These are phyloP conservation scores for Hanseniaspora hatyaiensis DNA, from an alignment of 805 yeast genomes.

Conservation along the genomic window DNA sequence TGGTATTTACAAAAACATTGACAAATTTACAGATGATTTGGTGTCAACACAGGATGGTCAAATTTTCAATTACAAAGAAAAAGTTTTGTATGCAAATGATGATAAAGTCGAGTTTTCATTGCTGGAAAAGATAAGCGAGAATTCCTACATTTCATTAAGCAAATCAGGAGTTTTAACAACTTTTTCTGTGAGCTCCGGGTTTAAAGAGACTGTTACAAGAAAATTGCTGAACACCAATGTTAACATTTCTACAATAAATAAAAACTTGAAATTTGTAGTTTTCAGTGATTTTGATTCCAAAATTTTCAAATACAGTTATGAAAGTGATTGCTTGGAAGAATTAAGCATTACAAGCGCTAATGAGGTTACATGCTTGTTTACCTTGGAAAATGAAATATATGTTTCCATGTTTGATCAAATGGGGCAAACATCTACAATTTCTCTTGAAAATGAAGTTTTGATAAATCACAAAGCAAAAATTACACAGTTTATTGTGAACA, in stretches of 20 bases:
- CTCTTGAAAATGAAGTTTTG: neutral
- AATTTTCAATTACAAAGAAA: constrained; percentile 2
- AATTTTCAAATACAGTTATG: neutral
- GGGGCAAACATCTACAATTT: constrained; percentile 2
- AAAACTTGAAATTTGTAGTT: neutral
- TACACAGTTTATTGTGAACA: neutral
- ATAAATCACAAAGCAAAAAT: constrained; percentile 10
- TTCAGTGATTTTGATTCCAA: neutral
- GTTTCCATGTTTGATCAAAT: constrained; percentile 5
- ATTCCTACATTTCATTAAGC: neutral
- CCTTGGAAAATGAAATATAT: neutral
- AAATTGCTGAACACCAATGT: neutral
- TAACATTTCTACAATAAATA: neutral
- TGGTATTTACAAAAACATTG: constrained; percentile 3
- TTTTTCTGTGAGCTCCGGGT: neutral
- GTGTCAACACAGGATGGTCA: constrained; percentile 12
- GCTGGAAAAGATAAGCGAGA: neutral
- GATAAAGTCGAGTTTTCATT: constrained; percentile 5
- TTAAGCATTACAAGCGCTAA: neutral
- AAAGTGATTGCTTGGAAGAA: neutral
- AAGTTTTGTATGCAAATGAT: neutral
- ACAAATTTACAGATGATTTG: constrained; percentile 1
- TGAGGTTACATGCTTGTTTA: neutral
- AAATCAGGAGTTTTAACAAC: constrained; percentile 3
- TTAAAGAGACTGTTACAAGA: neutral